These are phyloP conservation scores for Boletus sp. DNA, from an alignment of 1,284 basidiomycete species.

Conservation along the genomic window DNA sequence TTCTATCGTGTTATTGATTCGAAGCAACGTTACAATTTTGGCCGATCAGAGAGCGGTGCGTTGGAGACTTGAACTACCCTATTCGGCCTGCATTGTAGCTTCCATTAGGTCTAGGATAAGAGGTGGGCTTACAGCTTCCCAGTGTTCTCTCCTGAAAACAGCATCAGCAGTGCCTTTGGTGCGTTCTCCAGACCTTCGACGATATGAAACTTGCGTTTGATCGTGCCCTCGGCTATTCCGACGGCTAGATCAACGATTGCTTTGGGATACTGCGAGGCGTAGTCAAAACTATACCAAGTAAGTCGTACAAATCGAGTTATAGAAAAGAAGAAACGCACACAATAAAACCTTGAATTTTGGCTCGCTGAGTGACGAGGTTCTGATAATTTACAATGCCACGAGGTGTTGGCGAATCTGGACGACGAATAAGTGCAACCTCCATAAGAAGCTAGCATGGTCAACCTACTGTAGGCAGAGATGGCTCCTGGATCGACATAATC, in stretches of 20 bases:
- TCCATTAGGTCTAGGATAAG: neutral
- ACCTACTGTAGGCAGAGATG: slow-evolving; percentile 74
- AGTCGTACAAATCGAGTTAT: neutral
- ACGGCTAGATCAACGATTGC: slow-evolving; percentile 53
- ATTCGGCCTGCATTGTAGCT: slow-evolving; percentile 3
- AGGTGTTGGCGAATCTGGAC: slow-evolving; percentile 49
- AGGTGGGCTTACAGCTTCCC: slow-evolving; percentile 69
- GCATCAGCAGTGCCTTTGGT: slow-evolving; percentile 60
- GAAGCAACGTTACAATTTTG: slow-evolving; percentile 29
- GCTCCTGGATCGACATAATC: slow-evolving; percentile 46
- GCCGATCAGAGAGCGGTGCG: slow-evolving; percentile 19
- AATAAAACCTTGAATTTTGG: slow-evolving; percentile 80
- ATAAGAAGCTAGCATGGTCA: neutral
- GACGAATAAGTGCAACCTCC: neutral
- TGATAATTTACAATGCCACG: slow-evolving; percentile 58
- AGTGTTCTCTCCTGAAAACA: slow-evolving; percentile 78
- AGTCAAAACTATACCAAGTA: slow-evolving; percentile 53
- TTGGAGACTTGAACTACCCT: slow-evolving; percentile 52
- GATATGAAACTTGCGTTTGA: slow-evolving; percentile 81
- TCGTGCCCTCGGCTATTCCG: slow-evolving; percentile 62
- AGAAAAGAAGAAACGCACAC: slow-evolving; percentile 46
- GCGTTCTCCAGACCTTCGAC: slow-evolving; percentile 72
- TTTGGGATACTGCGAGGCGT: slow-evolving; percentile 49
- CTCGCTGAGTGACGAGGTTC: slow-evolving; percentile 72
- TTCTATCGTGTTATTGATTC: neutral